Percentiles rank a stretch among this genome's conserved stretches.
These are phyloP conservation scores for Chlorella sp. DNA, from an alignment of 139 green algal genomes.

Conservation along the genomic window DNA sequence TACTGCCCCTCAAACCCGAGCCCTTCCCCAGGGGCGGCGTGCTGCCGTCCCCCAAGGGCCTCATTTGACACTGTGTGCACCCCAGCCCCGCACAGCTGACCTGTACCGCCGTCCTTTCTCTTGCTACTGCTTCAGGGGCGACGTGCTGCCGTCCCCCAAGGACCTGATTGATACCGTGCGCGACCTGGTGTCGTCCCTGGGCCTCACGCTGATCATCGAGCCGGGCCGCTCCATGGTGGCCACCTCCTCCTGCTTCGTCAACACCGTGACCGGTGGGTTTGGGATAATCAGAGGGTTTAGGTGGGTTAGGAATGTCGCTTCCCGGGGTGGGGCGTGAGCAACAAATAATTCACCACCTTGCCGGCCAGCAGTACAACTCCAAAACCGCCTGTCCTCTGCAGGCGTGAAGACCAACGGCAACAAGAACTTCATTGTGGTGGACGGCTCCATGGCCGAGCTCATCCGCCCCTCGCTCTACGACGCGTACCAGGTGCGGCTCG, in stretches of 20 bases:
- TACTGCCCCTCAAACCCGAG: no score
- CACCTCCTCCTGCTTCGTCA: constrained; percentile 83
- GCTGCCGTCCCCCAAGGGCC: no score
- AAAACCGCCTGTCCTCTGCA: constrained; percentile 18
- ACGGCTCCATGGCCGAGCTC: constrained; percentile 96
- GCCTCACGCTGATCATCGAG: constrained; percentile 95
- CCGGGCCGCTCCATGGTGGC: constrained; percentile 94
- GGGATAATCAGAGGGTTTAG: background rate
- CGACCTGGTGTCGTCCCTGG: constrained; percentile 72
- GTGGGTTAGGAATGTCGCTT: background rate
- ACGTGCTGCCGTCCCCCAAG: constrained; percentile 84
- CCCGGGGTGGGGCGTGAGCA: background rate
- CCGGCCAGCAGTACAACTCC: background rate
- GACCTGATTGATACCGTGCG: constrained; percentile 95
- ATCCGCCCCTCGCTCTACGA: constrained; percentile 94
- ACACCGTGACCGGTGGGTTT: constrained; percentile 79
- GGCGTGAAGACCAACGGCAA: constrained; percentile 96
- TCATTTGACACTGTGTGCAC: no score
- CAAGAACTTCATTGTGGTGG: constrained; percentile 97
- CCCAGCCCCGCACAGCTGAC: no score
- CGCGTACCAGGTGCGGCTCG: constrained; percentile 72
- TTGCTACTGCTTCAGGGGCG: no score
- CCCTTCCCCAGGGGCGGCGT: constrained; percentile 75
- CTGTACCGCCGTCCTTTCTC: no score
- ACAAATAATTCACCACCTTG: background rate